Conservation (phyloP, 78 protist species). For the Emiliania huxleyi region DNA sequence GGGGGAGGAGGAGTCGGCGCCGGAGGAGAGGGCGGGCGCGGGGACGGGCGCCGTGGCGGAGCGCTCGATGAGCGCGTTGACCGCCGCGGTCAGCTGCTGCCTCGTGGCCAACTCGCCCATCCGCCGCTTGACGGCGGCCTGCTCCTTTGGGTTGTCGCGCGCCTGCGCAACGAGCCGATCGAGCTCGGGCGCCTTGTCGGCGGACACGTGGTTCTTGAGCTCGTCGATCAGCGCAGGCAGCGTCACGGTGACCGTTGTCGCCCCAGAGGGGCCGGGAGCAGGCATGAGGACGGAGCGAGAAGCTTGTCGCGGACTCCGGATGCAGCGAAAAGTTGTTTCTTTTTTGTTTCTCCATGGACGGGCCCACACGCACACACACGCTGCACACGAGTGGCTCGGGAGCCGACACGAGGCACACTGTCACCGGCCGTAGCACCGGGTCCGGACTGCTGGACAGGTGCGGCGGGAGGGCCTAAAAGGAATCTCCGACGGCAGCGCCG, state of each 20-base stretch:
- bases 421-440: no score
- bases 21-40: background rate
- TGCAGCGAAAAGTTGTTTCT: no score
- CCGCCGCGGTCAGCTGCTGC: background rate
- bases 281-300: no score
- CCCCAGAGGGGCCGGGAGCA: no score
- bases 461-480: no score
- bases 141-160: background rate
- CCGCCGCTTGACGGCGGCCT: background rate
- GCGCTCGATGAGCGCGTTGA: background rate
- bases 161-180: background rate
- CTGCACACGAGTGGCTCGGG: no score
- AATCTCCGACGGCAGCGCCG: no score
- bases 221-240: background rate
- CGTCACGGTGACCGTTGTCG: background rate
- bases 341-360: no score
- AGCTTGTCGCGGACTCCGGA: no score
- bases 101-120: background rate
- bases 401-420: no score
- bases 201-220: background rate
- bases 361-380: no score
- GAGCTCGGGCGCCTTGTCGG: background rate
- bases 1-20: background rate
- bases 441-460: no score
- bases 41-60: background rate